A percentile compares a stretch with the other conserved stretches of the same genome.
phyloP scores from a whole-genome alignment of 176 grass and related monocot species.

The Echinochloa phyllopogon region DNA sequence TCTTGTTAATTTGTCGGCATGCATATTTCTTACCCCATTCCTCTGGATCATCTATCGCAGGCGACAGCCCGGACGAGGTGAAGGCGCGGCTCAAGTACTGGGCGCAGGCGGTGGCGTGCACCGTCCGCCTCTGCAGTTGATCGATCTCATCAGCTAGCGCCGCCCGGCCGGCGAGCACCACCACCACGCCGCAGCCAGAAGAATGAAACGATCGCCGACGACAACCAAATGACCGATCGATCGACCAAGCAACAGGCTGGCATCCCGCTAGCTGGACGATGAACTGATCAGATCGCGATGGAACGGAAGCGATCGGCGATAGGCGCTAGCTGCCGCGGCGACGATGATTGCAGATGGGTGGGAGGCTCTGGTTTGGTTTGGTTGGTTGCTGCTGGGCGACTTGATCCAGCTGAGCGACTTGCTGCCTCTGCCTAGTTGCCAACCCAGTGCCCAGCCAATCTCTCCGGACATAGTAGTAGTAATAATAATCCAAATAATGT shows the following conservation, averaged over 20 bases:
- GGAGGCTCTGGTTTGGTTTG: neutral
- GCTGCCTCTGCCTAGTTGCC: neutral
- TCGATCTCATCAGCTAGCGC: too few relatives aligned
- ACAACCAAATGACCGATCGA: neutral
- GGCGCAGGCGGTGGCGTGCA: constrained; percentile 59
- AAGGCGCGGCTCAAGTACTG: constrained; percentile 59
- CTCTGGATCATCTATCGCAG: neutral
- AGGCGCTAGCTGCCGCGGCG: too few relatives aligned
- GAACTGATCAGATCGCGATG: neutral
- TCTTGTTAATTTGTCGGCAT: too few relatives aligned
- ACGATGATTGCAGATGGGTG: too few relatives aligned
- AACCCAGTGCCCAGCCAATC: neutral
- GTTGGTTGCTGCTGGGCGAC: neutral
- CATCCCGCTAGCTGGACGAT: neutral
- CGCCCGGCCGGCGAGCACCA: neutral
- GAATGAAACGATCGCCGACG: neutral
- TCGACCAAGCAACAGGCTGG: neutral
- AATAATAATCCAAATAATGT: neutral
- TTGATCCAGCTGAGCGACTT: constrained; percentile 10
- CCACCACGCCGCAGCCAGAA: neutral
- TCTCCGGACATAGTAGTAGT: neutral
- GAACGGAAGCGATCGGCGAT: too few relatives aligned
- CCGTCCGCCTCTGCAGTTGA: constrained; percentile 51
- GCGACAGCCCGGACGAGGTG: constrained; percentile 55
- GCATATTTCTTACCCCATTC: neutral